A percentile compares a stretch with the other conserved stretches of the same genome.
Conservation (phyloP, 1,284 basidiomycete species). For the Schizophyllum commune region DNA sequence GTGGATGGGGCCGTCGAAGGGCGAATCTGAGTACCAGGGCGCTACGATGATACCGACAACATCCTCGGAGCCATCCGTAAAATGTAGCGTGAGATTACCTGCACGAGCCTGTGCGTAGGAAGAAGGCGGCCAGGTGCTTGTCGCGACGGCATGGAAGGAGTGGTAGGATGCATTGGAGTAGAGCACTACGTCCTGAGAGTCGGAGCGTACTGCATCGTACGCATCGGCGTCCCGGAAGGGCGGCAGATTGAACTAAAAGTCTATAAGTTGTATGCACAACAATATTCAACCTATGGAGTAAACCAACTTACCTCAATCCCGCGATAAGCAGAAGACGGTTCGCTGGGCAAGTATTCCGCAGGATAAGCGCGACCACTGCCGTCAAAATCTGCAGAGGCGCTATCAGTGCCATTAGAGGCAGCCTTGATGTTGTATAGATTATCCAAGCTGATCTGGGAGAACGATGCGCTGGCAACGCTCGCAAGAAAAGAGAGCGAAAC, state of each 20-base stretch:
- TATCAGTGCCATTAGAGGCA: not conserved
- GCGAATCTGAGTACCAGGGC: not conserved
- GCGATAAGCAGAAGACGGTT: not conserved
- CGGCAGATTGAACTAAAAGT: not conserved
- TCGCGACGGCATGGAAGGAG: not conserved
- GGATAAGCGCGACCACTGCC: slow-evolving; percentile 1
- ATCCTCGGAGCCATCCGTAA: not conserved
- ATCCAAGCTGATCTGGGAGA: not conserved
- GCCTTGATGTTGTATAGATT: not conserved
- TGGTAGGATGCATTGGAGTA: not conserved
- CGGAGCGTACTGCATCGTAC: not conserved
- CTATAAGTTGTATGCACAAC: no score
- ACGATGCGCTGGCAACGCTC: not conserved
- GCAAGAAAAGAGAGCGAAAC: not conserved
- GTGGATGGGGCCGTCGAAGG: not conserved
- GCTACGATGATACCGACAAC: not conserved
- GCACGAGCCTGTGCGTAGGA: no score
- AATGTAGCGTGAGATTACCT: not conserved
- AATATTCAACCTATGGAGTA: no score
- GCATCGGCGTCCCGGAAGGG: not conserved
- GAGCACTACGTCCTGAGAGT: not conserved
- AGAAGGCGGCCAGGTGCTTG: not conserved
- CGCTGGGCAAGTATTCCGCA: slow-evolving; percentile 4
- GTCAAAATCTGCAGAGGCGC: slow-evolving; percentile 1
- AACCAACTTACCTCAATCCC: not conserved